Evolutionary conservation across 257 asterid species (phyloP).

Genomic region (Agastache rugosa): DNA sequence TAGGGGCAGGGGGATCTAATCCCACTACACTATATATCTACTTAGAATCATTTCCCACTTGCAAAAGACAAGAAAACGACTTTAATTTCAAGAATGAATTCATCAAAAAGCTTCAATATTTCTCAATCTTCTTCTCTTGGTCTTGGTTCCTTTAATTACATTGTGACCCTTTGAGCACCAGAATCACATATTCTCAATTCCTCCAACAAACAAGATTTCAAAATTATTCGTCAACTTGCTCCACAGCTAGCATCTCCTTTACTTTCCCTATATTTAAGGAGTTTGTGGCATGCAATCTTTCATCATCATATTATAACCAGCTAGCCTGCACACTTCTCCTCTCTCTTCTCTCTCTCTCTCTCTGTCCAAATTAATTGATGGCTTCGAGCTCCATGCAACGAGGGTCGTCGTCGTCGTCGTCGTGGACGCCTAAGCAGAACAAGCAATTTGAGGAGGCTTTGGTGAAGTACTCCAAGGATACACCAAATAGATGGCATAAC

Average conservation of each 20-base stretch:
- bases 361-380: neutral
- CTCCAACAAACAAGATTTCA: neutral
- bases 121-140: neutral
- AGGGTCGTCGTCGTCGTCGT: slow-evolving; percentile 25
- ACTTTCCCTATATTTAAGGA: slow-evolving; percentile 49
- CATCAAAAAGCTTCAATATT: slow-evolving; percentile 21
- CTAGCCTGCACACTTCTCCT: neutral
- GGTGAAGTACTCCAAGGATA: slow-evolving; percentile 38
- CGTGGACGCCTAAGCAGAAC: slow-evolving; percentile 54
- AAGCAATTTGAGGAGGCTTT: slow-evolving; percentile 54
- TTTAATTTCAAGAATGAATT: slow-evolving; percentile 44
- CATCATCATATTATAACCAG: neutral
- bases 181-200: slow-evolving; percentile 2
- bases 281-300: slow-evolving; percentile 16
- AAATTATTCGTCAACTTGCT: slow-evolving; percentile 57
- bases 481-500: slow-evolving; percentile 55
- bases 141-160: neutral
- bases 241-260: slow-evolving; percentile 36
- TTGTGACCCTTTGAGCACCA: neutral
- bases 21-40: slow-evolving; percentile 68
- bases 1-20: slow-evolving; percentile 71
- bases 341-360: neutral
- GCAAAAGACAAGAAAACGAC: slow-evolving; percentile 57
- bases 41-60: slow-evolving; percentile 54
- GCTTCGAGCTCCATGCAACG: slow-evolving; percentile 32